Evolutionary conservation across 1,139 yeast species (phyloP), one percentile per base, ranked within the genome.

Genomic region (Lodderomyces margitis): DNA sequence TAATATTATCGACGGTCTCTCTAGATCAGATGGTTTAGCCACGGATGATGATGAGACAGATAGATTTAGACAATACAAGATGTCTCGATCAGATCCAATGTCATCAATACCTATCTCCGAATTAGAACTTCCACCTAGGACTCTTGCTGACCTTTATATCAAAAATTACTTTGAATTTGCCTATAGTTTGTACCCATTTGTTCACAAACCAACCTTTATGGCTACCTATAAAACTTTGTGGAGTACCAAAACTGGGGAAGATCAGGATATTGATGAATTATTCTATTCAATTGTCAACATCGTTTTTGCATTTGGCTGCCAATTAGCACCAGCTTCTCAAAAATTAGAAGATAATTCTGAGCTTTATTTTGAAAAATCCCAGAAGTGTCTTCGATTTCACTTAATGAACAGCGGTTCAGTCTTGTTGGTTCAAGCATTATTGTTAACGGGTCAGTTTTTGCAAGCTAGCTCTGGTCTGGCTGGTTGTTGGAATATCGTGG

Each of bases 401-500:
- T 27, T 27, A 16, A 27, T 27, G 31, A 16, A 27, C 16, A 27
- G 31, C 14, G 31, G 31, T n/a, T 27, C 31, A 7, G 16, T 27
- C 15, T 27, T 27, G 31, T 27, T 27, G 31, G 31, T 27, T 5
- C 31, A 27, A 27, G 31, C 31, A 5, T 14, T 27, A 12, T 27
- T 27, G n/a, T 9, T 27, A 5, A 27, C 15, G 7, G 31, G 31
- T 27, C 31, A 27, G n/a, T 27, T 27, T 14, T 27, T 27, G 17
- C 31, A 27, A 14, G 31, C 31, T 8, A 27, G 31, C 14, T 27
- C 31, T 9, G 31, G 31, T 9, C 31, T 27, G 31, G 31, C 31
- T 14, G 31, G 31, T 5, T 27, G 31, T 27, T 27, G 31, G 31
- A 27, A 27, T 14, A 27, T 27, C 17, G 31, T 48, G 14, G 49